Percentiles rank a stretch among this genome's conserved stretches.
These are phyloP conservation scores for Paralagenidium karlingii DNA, from an alignment of 352 stramenopile genomes.

Conservation along the genomic window DNA sequence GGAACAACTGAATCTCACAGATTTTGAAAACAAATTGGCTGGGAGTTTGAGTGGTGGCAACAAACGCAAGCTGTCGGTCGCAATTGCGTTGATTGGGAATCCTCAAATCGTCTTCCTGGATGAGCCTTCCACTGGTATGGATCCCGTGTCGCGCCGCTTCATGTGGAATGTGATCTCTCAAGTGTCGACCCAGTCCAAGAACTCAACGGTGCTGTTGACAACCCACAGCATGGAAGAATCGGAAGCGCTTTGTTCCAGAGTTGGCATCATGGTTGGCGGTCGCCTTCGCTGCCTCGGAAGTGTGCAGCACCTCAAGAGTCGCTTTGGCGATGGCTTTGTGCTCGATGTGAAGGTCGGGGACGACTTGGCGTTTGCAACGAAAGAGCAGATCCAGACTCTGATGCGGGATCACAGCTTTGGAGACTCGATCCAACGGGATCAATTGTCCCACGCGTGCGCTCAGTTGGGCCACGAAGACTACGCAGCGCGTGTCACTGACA, in stretches of 20 bases:
- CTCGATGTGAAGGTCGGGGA: conserved; percentile 60
- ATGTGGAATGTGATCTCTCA: conserved; percentile 89
- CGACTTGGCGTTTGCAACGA: conserved; percentile 14
- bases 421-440: no score
- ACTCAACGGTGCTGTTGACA: conserved; percentile 84
- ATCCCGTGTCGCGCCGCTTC: conserved; percentile 88
- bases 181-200: conserved; percentile 44
- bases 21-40: conserved; percentile 75
- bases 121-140: conserved; percentile 88
- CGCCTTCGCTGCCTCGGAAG: conserved; percentile 69
- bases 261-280: conserved; percentile 88
- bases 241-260: conserved; percentile 89
- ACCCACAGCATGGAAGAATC: conserved; percentile 96
- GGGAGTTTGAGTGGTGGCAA: conserved; percentile 83
- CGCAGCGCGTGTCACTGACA: conserved; percentile 21
- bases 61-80: conserved; percentile 92
- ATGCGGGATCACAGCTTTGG: no score
- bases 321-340: conserved; percentile 91
- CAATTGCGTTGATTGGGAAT: conserved; percentile 90
- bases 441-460: conserved; percentile 23
- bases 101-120: conserved; percentile 84
- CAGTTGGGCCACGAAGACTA: conserved; percentile 21
- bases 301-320: conserved; percentile 91
- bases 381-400: conserved; percentile 15
- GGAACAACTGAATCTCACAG: conserved; percentile 61